Evolutionary conservation across 2,329 filamentous ascomycete species (phyloP).

Genomic region (Pseudofabraea citricarpa): DNA sequence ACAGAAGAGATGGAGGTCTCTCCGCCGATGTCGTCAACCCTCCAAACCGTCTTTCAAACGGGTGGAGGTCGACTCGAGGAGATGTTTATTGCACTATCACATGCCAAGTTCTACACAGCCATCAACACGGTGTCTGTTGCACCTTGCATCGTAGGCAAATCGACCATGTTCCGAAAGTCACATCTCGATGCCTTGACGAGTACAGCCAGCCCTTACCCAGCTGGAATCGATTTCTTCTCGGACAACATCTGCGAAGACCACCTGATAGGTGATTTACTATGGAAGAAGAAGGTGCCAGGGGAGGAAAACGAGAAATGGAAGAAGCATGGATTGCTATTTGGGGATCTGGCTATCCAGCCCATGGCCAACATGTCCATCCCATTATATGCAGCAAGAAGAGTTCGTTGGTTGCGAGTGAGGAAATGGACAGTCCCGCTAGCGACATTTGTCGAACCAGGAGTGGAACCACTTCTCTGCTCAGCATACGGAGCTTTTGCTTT

Average conservation of each 20-base stretch:
- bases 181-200: slow-evolving; percentile 73
- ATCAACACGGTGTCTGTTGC: slow-evolving; percentile 92
- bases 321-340: slow-evolving; percentile 80
- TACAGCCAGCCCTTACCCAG: slow-evolving; percentile 37
- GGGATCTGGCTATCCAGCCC: slow-evolving; percentile 86
- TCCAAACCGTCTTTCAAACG: slow-evolving; percentile 25
- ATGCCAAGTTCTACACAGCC: slow-evolving; percentile 96
- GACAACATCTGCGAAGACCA: slow-evolving; percentile 98
- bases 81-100: slow-evolving; percentile 86
- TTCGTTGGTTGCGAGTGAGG: slow-evolving; percentile 85
- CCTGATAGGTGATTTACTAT: slow-evolving; percentile 86
- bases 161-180: slow-evolving; percentile 94
- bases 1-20: slow-evolving; percentile 8
- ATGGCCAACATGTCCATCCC: slow-evolving; percentile 73
- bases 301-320: slow-evolving; percentile 29
- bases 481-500: slow-evolving; percentile 74
- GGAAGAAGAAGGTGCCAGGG: slow-evolving; percentile 61
- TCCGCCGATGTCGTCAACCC: slow-evolving; percentile 24
- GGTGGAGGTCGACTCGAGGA: slow-evolving; percentile 87
- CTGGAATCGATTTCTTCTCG: slow-evolving; percentile 88
- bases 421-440: slow-evolving; percentile 91
- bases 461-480: slow-evolving; percentile 82
- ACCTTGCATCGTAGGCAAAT: slow-evolving; percentile 93
- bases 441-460: slow-evolving; percentile 87
- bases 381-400: slow-evolving; percentile 75